Percentiles rank a stretch among this genome's conserved stretches.
Conservation (phyloP, 331 rosid genomes). For the Arachis monticola region DNA sequence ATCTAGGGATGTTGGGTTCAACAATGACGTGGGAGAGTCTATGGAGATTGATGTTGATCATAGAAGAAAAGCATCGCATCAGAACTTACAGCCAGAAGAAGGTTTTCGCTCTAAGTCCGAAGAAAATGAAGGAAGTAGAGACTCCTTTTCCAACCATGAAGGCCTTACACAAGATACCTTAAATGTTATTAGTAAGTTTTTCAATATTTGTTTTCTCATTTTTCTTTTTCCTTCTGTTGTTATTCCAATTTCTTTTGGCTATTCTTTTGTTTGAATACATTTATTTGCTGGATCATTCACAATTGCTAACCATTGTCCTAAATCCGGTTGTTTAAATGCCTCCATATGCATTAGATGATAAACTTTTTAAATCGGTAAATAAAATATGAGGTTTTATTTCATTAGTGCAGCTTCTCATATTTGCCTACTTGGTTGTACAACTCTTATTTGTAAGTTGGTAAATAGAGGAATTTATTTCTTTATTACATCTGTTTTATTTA, state of each 20-base stretch:
- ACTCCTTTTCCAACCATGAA: slow-evolving; percentile 33
- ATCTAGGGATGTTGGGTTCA: slow-evolving; percentile 32
- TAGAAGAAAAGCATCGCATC: slow-evolving; percentile 43
- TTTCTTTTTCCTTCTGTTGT: not conserved
- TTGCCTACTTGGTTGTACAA: not conserved
- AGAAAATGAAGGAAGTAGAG: slow-evolving; percentile 51
- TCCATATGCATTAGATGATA: not conserved
- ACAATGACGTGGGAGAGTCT: slow-evolving; percentile 32
- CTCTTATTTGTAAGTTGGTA: not conserved
- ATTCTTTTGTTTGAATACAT: not conserved
- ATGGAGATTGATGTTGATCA: slow-evolving; percentile 43
- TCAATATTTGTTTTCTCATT: slow-evolving; percentile 5
- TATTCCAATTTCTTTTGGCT: not conserved
- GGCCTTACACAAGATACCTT: slow-evolving; percentile 49
- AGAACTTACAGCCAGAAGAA: slow-evolving; percentile 48
- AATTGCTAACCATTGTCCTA: not conserved
- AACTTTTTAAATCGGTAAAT: not conserved
- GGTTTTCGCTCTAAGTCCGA: slow-evolving; percentile 54
- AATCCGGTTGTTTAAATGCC: not conserved
- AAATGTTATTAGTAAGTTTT: slow-evolving; percentile 60
- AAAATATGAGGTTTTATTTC: not conserved
- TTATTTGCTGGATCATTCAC: slow-evolving; percentile 15
- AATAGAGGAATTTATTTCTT: not conserved
- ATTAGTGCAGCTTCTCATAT: not conserved
- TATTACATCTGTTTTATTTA: slow-evolving; percentile 4